These are phyloP conservation scores for Vinca major DNA, from an alignment of 305 asterid species.

Conservation along the genomic window DNA sequence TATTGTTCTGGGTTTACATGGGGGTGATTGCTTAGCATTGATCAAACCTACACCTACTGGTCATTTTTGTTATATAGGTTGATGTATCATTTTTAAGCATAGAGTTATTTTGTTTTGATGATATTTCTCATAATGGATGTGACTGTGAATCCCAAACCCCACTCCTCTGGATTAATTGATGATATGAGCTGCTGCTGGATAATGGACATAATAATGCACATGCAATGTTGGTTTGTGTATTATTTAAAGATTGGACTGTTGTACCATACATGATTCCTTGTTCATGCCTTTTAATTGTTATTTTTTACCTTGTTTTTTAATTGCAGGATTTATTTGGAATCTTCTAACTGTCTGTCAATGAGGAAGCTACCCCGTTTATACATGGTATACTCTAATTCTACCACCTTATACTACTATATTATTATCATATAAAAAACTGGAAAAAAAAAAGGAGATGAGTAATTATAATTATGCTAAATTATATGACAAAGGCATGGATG, in stretches of 20 bases:
- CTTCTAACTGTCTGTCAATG: slow-evolving; percentile 36
- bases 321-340: slow-evolving; percentile 38
- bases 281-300: slow-evolving; percentile 20
- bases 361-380: slow-evolving; percentile 34
- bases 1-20: not conserved
- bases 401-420: slow-evolving; percentile 25
- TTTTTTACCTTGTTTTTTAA: slow-evolving; percentile 12
- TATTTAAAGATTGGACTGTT: slow-evolving; percentile 16
- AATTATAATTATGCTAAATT: slow-evolving; percentile 25
- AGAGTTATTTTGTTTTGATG: not conserved
- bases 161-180: slow-evolving; percentile 7
- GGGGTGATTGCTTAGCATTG: not conserved
- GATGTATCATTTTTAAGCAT: not conserved
- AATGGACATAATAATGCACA: slow-evolving; percentile 18
- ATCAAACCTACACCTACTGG: not conserved
- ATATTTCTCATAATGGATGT: not conserved
- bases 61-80: not conserved
- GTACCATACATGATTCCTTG: slow-evolving; percentile 24
- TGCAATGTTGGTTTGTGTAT: slow-evolving; percentile 22
- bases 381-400: slow-evolving; percentile 33
- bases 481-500: slow-evolving; percentile 58
- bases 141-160: not conserved
- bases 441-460: not conserved
- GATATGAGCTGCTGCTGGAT: slow-evolving; percentile 3
- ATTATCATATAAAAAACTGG: slow-evolving; percentile 13